Base-by-base conservation (phyloP, 202 grass and related monocot genomes). In the Setaria italica region DNA sequence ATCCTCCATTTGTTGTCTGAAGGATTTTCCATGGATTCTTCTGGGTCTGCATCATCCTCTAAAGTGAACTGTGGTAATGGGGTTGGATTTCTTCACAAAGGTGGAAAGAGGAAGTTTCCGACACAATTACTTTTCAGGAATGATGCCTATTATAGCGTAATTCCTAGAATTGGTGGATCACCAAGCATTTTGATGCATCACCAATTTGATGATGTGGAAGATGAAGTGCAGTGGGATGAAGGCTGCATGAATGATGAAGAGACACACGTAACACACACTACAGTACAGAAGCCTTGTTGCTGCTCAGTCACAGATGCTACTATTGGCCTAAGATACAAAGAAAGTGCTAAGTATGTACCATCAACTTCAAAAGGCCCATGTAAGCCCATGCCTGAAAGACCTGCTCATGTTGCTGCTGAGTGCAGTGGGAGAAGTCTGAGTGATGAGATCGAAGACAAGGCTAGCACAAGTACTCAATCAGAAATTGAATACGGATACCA, bases 1-100 rank as follows among this genome's bases (percentile, higher is more conserved):
- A 93, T 94, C 67, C 85, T 97, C 12, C 89, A 94, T 86, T 83
- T 97, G 80, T 46, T 97, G 63, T 97, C 91, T 53, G 94, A 97
- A 91, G 94, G 94, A 57, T 86, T 90, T 86, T 77, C 86, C 29
- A 62, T 75, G 77, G 92, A 91, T 70, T 73, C 82, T 73, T 87
- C 72, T 89, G 75, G 92, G 9, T 78, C 59, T 41, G 77, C 79
- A 63, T 89, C 82, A 73, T 69, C 80, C 20, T 90, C 87, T 83
- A 87, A 89, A 91, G 82, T 69, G 43, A 94, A 97, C 67, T 77
- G 67, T 76, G 89, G 72, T 25, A 74, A 79, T 78, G 84, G 59
- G 74, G 81, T 66, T 68, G 91, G 94, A 78, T 97, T 97, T 88
- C 91, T 97, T 85, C 94, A 97, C 74, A 90, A 90, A 81, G 79